Evolutionary conservation across 148 eudicot species (phyloP).

Genomic region (Nyssa sinensis): DNA sequence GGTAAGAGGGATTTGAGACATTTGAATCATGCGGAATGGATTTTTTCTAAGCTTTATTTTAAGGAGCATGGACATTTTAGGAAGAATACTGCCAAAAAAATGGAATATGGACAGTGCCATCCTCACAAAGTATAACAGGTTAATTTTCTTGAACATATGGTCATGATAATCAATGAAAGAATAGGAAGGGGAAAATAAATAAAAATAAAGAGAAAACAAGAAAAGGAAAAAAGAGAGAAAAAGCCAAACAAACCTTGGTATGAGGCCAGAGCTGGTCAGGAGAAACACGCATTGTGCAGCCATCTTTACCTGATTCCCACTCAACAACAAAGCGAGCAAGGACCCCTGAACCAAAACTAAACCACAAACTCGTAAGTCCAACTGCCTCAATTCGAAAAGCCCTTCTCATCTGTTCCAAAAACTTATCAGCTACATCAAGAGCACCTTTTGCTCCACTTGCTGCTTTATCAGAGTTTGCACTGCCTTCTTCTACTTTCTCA

Average conservation of each 20-base stretch:
- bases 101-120: too few species aligned
- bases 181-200: neutral
- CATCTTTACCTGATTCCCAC: slow-evolving; percentile 95
- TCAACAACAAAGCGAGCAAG: slow-evolving; percentile 96
- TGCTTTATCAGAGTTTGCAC: slow-evolving; percentile 48
- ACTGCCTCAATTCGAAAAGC: slow-evolving; percentile 93
- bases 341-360: slow-evolving; percentile 87
- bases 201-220: neutral
- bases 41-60: too few species aligned
- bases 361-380: slow-evolving; percentile 95
- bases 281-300: slow-evolving; percentile 98
- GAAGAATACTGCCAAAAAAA: too few species aligned
- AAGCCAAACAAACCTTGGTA: slow-evolving; percentile 61
- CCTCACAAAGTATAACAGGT: neutral
- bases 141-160: neutral
- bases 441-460: slow-evolving; percentile 40
- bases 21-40: too few species aligned
- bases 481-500: slow-evolving; percentile 61
- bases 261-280: slow-evolving; percentile 99
- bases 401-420: slow-evolving; percentile 84
- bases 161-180: neutral
- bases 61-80: too few species aligned
- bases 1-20: too few species aligned
- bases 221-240: neutral
- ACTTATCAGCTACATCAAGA: slow-evolving; percentile 57